Percentiles rank a stretch among this genome's conserved stretches.
Evolutionary conservation across 2,329 filamentous ascomycete species (phyloP).

Genomic region (Claviceps arundinis): DNA sequence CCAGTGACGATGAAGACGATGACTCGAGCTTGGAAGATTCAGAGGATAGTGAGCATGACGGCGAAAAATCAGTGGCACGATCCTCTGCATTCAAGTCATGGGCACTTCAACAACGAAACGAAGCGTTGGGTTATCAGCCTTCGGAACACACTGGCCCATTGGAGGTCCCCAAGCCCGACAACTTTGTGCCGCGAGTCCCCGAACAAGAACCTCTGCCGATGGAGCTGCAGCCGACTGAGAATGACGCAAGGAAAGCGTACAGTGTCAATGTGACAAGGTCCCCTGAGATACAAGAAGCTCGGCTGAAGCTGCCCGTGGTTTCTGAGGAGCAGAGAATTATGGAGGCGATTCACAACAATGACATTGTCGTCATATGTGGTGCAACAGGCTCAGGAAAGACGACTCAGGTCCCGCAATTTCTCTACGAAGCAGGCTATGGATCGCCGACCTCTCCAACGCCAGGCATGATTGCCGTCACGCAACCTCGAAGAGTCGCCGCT

Average conservation of each 20-base stretch:
- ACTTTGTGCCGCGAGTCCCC: slow-evolving; percentile 52
- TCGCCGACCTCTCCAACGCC: slow-evolving; percentile 63
- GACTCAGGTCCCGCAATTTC: slow-evolving; percentile 90
- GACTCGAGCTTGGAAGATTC: slow-evolving; percentile 19
- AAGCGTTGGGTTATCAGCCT: slow-evolving; percentile 56
- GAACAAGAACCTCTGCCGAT: slow-evolving; percentile 60
- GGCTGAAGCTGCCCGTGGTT: slow-evolving; percentile 75
- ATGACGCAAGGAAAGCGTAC: slow-evolving; percentile 56
- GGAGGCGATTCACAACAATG: slow-evolving; percentile 90
- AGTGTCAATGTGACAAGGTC: slow-evolving; percentile 59
- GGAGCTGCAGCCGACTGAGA: slow-evolving; percentile 49
- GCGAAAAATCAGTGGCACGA: slow-evolving; percentile 19
- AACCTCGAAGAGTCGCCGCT: slow-evolving; percentile 85
- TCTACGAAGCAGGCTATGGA: slow-evolving; percentile 89
- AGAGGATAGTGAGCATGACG: slow-evolving; percentile 14
- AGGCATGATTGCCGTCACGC: slow-evolving; percentile 89
- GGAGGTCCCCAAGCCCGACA: slow-evolving; percentile 41
- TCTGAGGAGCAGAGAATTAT: slow-evolving; percentile 95
- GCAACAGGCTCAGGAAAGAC: slow-evolving; percentile 96
- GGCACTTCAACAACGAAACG: slow-evolving; percentile 77
- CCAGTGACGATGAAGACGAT: slow-evolving; percentile 17
- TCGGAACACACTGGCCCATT: slow-evolving; percentile 28
- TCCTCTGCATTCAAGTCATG: slow-evolving; percentile 78
- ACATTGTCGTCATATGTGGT: slow-evolving; percentile 83
- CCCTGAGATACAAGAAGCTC: slow-evolving; percentile 61